These are phyloP conservation scores for Blakeslea trispora DNA, from an alignment of 371 early-diverging fungal genomes.

Conservation along the genomic window DNA sequence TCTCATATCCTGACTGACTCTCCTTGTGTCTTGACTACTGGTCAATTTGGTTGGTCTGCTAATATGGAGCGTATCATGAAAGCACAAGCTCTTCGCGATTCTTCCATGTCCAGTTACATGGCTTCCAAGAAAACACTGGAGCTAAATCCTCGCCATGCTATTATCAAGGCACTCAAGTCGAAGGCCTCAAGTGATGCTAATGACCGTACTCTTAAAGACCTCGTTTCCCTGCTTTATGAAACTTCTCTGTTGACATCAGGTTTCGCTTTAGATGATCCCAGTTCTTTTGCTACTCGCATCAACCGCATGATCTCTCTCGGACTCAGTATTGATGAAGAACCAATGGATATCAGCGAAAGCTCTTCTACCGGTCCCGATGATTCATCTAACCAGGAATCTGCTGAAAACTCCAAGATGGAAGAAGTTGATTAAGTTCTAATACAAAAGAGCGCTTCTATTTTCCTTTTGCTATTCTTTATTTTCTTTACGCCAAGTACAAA, in stretches of 20 bases:
- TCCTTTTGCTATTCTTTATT: too few species aligned
- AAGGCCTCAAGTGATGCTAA: slow-evolving; percentile 86
- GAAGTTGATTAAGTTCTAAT: slow-evolving; percentile 79
- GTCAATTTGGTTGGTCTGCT: slow-evolving; percentile 97
- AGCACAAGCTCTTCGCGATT: slow-evolving; percentile 97
- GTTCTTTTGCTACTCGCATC: slow-evolving; percentile 87
- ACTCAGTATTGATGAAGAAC: slow-evolving; percentile 68
- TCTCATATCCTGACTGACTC: slow-evolving; percentile 94
- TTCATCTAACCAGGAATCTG: slow-evolving; percentile 25
- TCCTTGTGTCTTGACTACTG: slow-evolving; percentile 96
- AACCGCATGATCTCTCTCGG: slow-evolving; percentile 96
- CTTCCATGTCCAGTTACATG: slow-evolving; percentile 95
- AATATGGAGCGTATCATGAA: slow-evolving; percentile 99
- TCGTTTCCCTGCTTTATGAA: slow-evolving; percentile 87
- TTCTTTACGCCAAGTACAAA: too few species aligned
- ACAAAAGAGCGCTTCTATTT: too few species aligned
- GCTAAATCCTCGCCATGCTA: slow-evolving; percentile 93
- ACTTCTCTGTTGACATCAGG: slow-evolving; percentile 90
- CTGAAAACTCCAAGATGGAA: slow-evolving; percentile 90
- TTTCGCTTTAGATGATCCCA: slow-evolving; percentile 91
- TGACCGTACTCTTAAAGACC: slow-evolving; percentile 93
- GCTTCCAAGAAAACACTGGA: slow-evolving; percentile 97
- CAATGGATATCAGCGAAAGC: slow-evolving; percentile 31
- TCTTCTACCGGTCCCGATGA: slow-evolving; percentile 29
- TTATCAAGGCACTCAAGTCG: slow-evolving; percentile 87